Evolutionary conservation across 1,139 yeast genomes (phyloP).

Genomic region (Kluyveromyces sp.): DNA sequence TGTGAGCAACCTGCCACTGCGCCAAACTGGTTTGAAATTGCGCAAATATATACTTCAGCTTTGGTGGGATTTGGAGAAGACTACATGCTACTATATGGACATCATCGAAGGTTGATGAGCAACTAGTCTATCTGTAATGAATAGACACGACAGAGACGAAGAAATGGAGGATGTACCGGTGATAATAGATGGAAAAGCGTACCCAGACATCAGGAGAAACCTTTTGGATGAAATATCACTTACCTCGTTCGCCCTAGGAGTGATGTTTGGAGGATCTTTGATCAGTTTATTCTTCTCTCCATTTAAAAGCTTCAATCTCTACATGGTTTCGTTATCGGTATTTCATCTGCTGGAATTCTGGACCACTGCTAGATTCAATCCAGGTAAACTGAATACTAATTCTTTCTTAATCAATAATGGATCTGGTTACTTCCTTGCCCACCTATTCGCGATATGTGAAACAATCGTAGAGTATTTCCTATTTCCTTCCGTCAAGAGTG

Average conservation of each 20-base stretch:
- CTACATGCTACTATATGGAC: too few relatives aligned
- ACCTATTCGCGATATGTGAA: slow-evolving; percentile 46
- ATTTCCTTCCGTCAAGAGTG: slow-evolving; percentile 33
- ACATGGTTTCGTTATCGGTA: slow-evolving; percentile 44
- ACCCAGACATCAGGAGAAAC: slow-evolving; percentile 32
- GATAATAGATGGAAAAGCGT: slow-evolving; percentile 15
- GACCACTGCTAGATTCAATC: slow-evolving; percentile 68
- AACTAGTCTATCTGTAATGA: not conserved
- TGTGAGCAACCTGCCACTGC: too few relatives aligned
- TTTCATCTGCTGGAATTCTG: slow-evolving; percentile 82
- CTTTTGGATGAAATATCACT: slow-evolving; percentile 35
- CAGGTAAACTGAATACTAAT: slow-evolving; percentile 56
- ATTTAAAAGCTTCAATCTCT: slow-evolving; percentile 40
- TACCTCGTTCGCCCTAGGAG: slow-evolving; percentile 39
- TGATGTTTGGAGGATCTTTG: slow-evolving; percentile 34
- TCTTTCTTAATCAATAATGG: slow-evolving; percentile 77
- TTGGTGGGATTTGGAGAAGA: too few relatives aligned
- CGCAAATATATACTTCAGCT: too few relatives aligned
- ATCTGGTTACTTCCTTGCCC: slow-evolving; percentile 57
- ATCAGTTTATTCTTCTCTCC: slow-evolving; percentile 28
- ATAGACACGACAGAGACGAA: not conserved
- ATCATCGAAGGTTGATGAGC: not conserved
- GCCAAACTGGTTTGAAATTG: too few relatives aligned
- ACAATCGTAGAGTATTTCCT: slow-evolving; percentile 35
- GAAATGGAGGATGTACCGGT: slow-evolving; percentile 14